phyloP scores from a whole-genome alignment of 768 basidiomycete genomes.

The Mycena vulgaris region DNA sequence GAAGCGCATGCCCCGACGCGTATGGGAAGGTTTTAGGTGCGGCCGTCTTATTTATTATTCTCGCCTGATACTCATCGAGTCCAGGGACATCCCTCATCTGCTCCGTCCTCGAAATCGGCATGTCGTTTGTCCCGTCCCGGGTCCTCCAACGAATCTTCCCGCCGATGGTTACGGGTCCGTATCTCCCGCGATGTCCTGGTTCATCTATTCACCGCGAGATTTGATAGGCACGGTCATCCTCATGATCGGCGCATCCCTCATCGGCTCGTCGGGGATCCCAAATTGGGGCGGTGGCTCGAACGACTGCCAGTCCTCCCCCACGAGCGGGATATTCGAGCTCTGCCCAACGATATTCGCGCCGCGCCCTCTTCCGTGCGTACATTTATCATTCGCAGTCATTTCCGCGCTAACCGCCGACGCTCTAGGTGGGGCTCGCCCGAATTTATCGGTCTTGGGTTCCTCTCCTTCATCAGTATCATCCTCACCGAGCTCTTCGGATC shows the following conservation, averaged over 20 bases:
- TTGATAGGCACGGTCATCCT: conserved; percentile 79
- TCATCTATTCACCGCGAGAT: not conserved
- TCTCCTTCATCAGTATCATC: conserved; percentile 84
- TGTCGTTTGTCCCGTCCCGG: conserved; percentile 81
- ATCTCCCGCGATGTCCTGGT: not conserved
- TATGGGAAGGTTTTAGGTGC: conserved; percentile 84
- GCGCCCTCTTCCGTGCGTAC: conserved; percentile 71
- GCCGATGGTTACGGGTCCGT: conserved; percentile 80
- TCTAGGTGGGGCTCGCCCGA: conserved; percentile 84
- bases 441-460: conserved; percentile 90
- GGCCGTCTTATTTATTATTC: conserved; percentile 3
- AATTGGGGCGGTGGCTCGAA: conserved; percentile 92
- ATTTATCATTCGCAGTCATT: not conserved
- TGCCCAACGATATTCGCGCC: conserved; percentile 84
- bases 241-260: conserved; percentile 84
- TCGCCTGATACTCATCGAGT: not conserved
- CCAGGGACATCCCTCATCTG: conserved; percentile 84
- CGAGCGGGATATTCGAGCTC: conserved; percentile 75
- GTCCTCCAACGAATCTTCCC: conserved; percentile 80
- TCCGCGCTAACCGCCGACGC: not conserved
- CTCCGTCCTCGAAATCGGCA: conserved; percentile 83
- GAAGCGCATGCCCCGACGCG: conserved; percentile 81
- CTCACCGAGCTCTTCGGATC: conserved; percentile 87
- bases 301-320: conserved; percentile 73
- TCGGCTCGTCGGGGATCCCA: conserved; percentile 80